Base-by-base conservation (phyloP, 1,284 basidiomycete species). In the Amylostereum areolatum region DNA sequence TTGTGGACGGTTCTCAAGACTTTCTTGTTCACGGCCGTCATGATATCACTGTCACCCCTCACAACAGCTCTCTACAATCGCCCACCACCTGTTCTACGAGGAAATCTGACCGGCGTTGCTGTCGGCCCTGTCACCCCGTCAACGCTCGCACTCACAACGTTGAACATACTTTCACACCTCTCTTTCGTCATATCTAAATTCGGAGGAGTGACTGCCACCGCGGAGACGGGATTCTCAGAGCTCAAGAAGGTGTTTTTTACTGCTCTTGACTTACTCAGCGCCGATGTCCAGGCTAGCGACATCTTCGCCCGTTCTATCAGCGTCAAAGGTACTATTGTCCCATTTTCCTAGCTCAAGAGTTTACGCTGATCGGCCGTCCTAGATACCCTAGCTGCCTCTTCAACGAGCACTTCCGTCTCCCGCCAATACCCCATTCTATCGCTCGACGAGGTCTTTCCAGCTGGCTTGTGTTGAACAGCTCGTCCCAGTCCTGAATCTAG, bases 151-250 rank as follows among this genome's bases (percentile, higher is more conserved):
- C 62, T 75, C 4, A 63, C 68, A 8, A 69, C 73, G 3, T 65
- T 89, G 0, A 70, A 72, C 30, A 76, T 74, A 0, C 69, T 88
- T 8, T 77, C 73, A 11, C 75, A 81, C 56, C 66, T 88, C n/a
- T 77, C 85, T 0, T 85, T 85, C 57, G 74, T 88, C 34, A 75
- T 89, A 5, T 77, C 82, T 2, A 78, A 85, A 56, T 89, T 89
- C 56, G 86, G 87, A 3, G 85, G 87, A 5, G 74, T 85, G 29
- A 74, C 76, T 1, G 74, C 76, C 1, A 75, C 77, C 0, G 62
- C 69, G 3, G 60, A 61, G 2, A 67, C 67, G 24, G 74, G 80
- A 1, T 83, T 89, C 56, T 60, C 71, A 18, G 84, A 89, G 61
- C 68, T 89, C 32, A 83, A 83, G 57, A 78, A 77, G 58, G 75